phyloP scores from a whole-genome alignment of 768 basidiomycete species.

The Pleurotus eryngii region DNA sequence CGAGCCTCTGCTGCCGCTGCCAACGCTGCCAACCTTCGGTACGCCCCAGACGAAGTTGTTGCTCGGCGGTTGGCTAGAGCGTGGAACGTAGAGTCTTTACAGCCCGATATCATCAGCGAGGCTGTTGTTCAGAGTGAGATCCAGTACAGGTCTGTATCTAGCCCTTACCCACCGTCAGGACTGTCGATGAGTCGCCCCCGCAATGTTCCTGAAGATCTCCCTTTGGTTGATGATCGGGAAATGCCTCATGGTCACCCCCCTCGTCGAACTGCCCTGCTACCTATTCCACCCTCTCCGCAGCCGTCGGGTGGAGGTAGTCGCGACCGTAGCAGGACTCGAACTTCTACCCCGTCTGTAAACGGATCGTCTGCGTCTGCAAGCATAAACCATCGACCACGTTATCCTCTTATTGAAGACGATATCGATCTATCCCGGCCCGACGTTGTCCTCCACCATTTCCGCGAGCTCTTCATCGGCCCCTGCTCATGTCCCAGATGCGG shows the following conservation, averaged over 20 bases:
- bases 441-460: constrained; percentile 3
- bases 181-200: constrained; percentile 5
- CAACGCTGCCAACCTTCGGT: constrained; percentile 5
- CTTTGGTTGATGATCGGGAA: neutral
- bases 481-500: constrained; percentile 4
- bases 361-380: neutral
- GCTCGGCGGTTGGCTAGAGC: constrained; percentile 4
- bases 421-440: constrained; percentile 2
- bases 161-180: constrained; percentile 2
- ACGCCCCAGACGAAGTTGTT: constrained; percentile 5
- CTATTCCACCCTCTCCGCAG: constrained; percentile 4
- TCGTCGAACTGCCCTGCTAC: neutral
- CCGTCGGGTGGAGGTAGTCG: neutral
- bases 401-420: constrained; percentile 5
- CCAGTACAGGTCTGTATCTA: constrained; percentile 4
- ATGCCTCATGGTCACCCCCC: neutral
- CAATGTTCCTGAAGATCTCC: constrained; percentile 1
- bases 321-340: constrained; percentile 1
- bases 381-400: neutral
- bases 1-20: constrained; percentile 6
- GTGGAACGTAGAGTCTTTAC: constrained; percentile 4
- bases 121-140: neutral
- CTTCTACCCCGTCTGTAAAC: constrained; percentile 3
- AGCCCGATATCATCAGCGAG: constrained; percentile 5
- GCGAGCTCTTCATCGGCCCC: constrained; percentile 1